phyloP scores from a whole-genome alignment of 768 basidiomycete genomes.

The Suillus fuscotomentosus region DNA sequence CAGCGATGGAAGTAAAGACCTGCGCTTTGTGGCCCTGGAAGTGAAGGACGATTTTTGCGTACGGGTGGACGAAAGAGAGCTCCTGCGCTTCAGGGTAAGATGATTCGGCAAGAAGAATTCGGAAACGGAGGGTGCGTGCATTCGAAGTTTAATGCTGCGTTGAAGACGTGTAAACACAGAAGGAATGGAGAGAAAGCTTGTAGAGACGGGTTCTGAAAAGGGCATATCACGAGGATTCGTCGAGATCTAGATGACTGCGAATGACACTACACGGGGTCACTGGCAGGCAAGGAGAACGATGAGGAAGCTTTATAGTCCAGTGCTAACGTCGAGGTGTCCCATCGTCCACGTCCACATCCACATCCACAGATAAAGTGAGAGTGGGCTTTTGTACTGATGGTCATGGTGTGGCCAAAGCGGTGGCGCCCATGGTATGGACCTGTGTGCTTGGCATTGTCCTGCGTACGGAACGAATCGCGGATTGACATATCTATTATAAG shows the following conservation, averaged over 20 bases:
- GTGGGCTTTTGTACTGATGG: background rate
- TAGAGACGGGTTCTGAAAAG: background rate
- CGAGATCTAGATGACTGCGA: background rate
- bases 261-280: background rate
- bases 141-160: background rate
- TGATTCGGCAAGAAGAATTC: background rate
- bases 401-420: background rate
- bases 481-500: background rate
- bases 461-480: background rate
- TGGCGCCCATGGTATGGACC: conserved; percentile 1
- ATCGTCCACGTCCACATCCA: background rate
- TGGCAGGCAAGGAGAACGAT: background rate
- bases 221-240: background rate
- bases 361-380: background rate
- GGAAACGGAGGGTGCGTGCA: background rate
- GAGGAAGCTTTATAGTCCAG: background rate
- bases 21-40: background rate
- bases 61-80: background rate
- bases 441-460: conserved; percentile 3
- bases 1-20: background rate
- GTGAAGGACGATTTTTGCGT: background rate
- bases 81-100: background rate
- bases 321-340: background rate
- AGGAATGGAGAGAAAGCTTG: background rate
- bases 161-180: background rate